These are phyloP conservation scores for Andrographis paniculata DNA, from an alignment of 305 asterid genomes.

Conservation along the genomic window DNA sequence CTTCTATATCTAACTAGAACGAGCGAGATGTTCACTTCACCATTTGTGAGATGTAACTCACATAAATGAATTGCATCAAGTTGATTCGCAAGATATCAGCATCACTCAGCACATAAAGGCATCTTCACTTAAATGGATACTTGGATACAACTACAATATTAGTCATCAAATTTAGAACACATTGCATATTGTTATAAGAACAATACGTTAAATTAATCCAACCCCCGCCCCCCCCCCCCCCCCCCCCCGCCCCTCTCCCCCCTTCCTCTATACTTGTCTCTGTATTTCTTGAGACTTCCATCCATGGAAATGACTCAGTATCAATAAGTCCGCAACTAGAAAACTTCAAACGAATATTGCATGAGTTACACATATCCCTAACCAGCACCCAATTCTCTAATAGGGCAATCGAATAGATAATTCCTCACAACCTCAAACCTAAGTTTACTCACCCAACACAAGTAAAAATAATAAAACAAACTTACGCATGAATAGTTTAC, in stretches of 20 bases:
- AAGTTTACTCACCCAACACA: background rate
- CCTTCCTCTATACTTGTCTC: constrained; percentile 1
- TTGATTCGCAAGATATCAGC: too few species aligned
- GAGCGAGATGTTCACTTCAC: background rate
- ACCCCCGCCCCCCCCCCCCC: too few species aligned
- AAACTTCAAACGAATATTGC: constrained; percentile 7
- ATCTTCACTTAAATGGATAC: too few species aligned
- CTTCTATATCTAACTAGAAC: background rate
- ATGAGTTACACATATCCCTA: background rate
- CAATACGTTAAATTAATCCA: too few species aligned
- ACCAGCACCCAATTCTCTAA: background rate
- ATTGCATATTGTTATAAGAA: too few species aligned
- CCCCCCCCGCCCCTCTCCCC: background rate
- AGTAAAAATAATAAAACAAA: background rate
- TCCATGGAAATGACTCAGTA: constrained; percentile 1
- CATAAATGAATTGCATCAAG: constrained; percentile 3
- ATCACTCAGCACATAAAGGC: too few species aligned
- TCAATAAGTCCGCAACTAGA: background rate
- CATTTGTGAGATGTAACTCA: background rate
- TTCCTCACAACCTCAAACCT: background rate
- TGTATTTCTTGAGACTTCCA: background rate
- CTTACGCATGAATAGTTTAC: background rate
- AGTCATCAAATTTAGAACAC: too few species aligned
- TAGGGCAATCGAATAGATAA: background rate
- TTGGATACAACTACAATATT: too few species aligned